A percentile compares a stretch with the other conserved stretches of the same genome.
Conservation (phyloP, 2,329 filamentous ascomycete genomes). For the Parasarocladium wereldwijsianum region DNA sequence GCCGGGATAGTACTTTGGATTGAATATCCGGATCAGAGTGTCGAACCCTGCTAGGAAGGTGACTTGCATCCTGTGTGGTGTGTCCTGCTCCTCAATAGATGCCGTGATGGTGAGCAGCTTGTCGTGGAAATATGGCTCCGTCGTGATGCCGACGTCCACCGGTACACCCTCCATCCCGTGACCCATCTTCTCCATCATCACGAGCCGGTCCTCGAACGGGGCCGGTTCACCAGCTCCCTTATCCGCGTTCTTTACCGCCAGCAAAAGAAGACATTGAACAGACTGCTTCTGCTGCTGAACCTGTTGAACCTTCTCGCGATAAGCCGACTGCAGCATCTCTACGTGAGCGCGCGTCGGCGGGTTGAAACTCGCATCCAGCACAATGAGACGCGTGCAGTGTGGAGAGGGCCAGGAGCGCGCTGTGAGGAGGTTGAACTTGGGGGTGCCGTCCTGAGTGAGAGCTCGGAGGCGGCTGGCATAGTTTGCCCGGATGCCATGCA, state of each 20-base stretch:
- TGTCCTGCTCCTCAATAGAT: conserved; percentile 15
- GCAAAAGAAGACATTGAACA: conserved; percentile 34
- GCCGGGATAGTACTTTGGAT: conserved; percentile 53
- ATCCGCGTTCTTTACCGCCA: conserved; percentile 51
- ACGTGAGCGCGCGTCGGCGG: conserved; percentile 49
- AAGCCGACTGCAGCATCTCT: conserved; percentile 37
- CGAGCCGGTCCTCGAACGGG: conserved; percentile 49
- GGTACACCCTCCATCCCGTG: conserved; percentile 27
- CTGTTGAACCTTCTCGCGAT: conserved; percentile 6
- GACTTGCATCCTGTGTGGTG: conserved; percentile 24
- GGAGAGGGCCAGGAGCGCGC: too few relatives aligned
- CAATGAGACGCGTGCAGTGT: too few relatives aligned
- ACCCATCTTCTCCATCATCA: conserved; percentile 59
- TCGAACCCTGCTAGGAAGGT: conserved; percentile 64
- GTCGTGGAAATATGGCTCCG: conserved; percentile 57
- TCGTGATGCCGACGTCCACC: conserved; percentile 57
- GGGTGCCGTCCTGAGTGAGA: too few relatives aligned
- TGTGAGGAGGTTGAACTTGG: too few relatives aligned
- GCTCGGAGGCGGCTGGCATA: too few relatives aligned
- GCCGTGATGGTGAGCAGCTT: conserved; percentile 44
- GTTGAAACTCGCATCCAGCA: conserved; percentile 56
- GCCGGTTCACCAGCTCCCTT: conserved; percentile 54
- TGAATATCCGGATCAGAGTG: conserved; percentile 57
- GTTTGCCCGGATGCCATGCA: too few relatives aligned
- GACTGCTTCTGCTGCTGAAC: conserved; percentile 3